Evolutionary conservation across 768 basidiomycete genomes (phyloP), one percentile per base, ranked within the genome.

Genomic region (Lactarius akahatsu): DNA sequence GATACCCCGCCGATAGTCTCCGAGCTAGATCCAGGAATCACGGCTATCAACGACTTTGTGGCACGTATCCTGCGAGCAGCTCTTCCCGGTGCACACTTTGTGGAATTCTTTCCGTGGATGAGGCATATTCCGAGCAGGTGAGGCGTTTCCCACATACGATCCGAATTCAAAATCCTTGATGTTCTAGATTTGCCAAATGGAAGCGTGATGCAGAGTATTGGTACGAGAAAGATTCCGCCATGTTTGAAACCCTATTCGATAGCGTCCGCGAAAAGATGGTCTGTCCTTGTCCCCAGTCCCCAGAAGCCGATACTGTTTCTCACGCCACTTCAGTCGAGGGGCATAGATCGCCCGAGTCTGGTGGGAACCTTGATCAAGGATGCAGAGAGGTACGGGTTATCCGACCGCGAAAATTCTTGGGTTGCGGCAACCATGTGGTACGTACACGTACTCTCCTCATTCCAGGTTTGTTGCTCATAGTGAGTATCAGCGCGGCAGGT

Each of bases 101-200:
- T 68, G n/a, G 67, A 68, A 40, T 43, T 66, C n/a, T 43, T 68
- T 40, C 57, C 67, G n/a, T 64, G 43, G 57, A 68, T 68, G 67
- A 54, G 41, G 13, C 23, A 66, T 40, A 30, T 68, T 26, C 67
- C 64, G 5, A 30, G 20, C 34, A 47, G 38, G 41, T 34, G 38
- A 0, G 20, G n/a, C 1, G 40, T 18, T 20, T 43, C 26, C 32
- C 13, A 5, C 10, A 16, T 0, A 32, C 7, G 4, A 28, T 26
- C 40, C 5, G 20, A 15, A 16, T 4, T 41, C 6, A 13, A 16
- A 15, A 9, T 13, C n/a, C n/a, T n/a, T n/a, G n/a, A n/a, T n/a
- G n/a, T n/a, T n/a, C n/a, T n/a, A n/a, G n/a, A n/a, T n/a, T n/a
- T n/a, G n/a, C n/a, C 3, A 63, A 63, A 30, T 65, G 58, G 67